Percentiles rank a stretch among this genome's conserved stretches.
Conservation (phyloP, 257 asterid species). For the Phtheirospermum japonicum region DNA sequence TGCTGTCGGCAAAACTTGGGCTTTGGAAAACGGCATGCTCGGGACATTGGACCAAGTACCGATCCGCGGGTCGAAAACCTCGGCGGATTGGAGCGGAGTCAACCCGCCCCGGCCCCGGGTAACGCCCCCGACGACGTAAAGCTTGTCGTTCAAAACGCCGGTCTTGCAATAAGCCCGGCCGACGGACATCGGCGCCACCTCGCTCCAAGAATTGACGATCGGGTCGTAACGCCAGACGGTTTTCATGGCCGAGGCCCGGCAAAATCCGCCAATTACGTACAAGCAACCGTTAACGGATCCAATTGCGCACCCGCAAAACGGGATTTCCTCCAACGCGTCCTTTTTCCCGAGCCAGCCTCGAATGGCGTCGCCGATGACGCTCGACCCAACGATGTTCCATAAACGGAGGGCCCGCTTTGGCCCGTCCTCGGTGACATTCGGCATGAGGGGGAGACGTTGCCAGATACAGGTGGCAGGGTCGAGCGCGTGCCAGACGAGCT, state of each 20-base stretch:
- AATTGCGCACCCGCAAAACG: slow-evolving; percentile 78
- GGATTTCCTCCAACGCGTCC: slow-evolving; percentile 59
- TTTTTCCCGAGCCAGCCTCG: slow-evolving; percentile 67
- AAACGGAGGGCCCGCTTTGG: slow-evolving; percentile 44
- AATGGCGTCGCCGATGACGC: slow-evolving; percentile 48
- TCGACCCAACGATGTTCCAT: slow-evolving; percentile 57
- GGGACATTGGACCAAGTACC: slow-evolving; percentile 77
- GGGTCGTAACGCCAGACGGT: slow-evolving; percentile 77
- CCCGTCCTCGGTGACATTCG: slow-evolving; percentile 44
- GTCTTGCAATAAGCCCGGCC: slow-evolving; percentile 85
- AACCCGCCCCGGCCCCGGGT: slow-evolving; percentile 69
- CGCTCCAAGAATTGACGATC: slow-evolving; percentile 59
- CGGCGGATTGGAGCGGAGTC: slow-evolving; percentile 82
- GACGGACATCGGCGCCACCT: slow-evolving; percentile 63
- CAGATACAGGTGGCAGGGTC: slow-evolving; percentile 67
- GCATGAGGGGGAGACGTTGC: slow-evolving; percentile 83
- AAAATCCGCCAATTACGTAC: slow-evolving; percentile 81
- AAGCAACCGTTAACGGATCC: slow-evolving; percentile 80
- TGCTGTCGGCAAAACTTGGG: slow-evolving; percentile 74
- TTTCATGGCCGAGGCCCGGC: slow-evolving; percentile 54
- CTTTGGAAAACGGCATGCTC: slow-evolving; percentile 83
- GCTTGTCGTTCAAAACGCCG: slow-evolving; percentile 64
- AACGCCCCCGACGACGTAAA: slow-evolving; percentile 88
- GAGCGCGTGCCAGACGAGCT: slow-evolving; percentile 70
- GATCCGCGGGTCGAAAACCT: slow-evolving; percentile 69